phyloP scores from a whole-genome alignment of 2,329 filamentous ascomycete species.

The Pseudocercospora crystallina region DNA sequence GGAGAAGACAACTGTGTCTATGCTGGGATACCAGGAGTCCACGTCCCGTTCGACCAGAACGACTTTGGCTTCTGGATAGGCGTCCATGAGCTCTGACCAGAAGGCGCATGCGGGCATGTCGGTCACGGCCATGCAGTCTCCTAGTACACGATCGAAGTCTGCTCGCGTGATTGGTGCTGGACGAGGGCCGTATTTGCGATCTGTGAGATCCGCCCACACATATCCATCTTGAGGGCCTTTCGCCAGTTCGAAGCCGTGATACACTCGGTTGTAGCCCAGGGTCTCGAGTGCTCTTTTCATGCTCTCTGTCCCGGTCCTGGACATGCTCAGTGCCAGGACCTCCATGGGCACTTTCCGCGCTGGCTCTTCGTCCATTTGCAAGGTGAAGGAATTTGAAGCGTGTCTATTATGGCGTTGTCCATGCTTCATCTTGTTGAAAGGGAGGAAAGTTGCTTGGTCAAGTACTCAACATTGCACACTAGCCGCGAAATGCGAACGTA shows the following conservation, averaged over 20 bases:
- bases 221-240: background rate
- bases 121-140: slow-evolving; percentile 32
- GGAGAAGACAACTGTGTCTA: too few species aligned
- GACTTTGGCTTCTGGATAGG: slow-evolving; percentile 31
- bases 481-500: too few species aligned
- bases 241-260: background rate
- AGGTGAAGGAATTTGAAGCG: too few species aligned
- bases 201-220: background rate
- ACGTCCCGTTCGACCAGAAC: slow-evolving; percentile 24
- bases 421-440: too few species aligned
- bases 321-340: slow-evolving; percentile 2
- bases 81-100: slow-evolving; percentile 34
- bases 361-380: too few species aligned
- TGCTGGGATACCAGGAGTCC: slow-evolving; percentile 4
- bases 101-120: slow-evolving; percentile 37
- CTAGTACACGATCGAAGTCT: slow-evolving; percentile 34
- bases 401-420: too few species aligned
- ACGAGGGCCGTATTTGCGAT: background rate
- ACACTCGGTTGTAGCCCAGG: background rate
- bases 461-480: too few species aligned
- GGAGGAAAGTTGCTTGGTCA: too few species aligned
- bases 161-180: background rate
- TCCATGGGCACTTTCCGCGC: slow-evolving; percentile 2
- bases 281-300: background rate
- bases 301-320: slow-evolving; percentile 2